phyloP scores from a whole-genome alignment of 139 green algal species.

The Volvox reticuliferus region DNA sequence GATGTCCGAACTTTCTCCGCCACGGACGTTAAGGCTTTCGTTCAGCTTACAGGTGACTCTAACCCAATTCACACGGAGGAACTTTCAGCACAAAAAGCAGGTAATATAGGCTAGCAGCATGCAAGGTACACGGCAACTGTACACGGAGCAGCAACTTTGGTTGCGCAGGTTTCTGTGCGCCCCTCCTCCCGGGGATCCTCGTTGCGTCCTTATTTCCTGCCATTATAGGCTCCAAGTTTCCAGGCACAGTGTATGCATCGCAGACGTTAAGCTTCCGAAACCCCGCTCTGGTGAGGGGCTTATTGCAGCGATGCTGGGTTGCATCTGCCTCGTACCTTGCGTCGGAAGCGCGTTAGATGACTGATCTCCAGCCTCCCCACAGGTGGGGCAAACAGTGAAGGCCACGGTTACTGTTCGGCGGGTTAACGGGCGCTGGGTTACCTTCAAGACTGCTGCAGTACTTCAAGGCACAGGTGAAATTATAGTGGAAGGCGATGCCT shows the following conservation, averaged over 20 bases:
- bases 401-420: slow-evolving; percentile 16
- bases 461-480: neutral
- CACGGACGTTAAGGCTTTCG: slow-evolving; percentile 42
- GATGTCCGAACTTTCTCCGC: neutral
- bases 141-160: neutral
- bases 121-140: neutral
- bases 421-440: slow-evolving; percentile 21
- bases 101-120: neutral
- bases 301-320: neutral
- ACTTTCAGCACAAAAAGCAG: slow-evolving; percentile 31
- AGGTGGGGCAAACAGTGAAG: slow-evolving; percentile 20
- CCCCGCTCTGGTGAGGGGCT: slow-evolving; percentile 54
- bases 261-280: slow-evolving; percentile 79
- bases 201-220: slow-evolving; percentile 82
- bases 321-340: neutral
- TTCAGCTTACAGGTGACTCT: slow-evolving; percentile 71
- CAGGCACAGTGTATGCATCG: slow-evolving; percentile 76
- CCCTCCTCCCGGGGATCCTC: slow-evolving; percentile 82
- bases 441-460: slow-evolving; percentile 34
- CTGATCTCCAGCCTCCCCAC: neutral
- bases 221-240: slow-evolving; percentile 78
- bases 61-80: slow-evolving; percentile 71
- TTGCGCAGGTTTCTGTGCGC: slow-evolving; percentile 45
- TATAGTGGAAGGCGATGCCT: slow-evolving; percentile 44
- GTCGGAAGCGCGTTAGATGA: neutral